Conservation (phyloP, 352 stramenopile genomes). For the Pseudoperonospora humuli region DNA sequence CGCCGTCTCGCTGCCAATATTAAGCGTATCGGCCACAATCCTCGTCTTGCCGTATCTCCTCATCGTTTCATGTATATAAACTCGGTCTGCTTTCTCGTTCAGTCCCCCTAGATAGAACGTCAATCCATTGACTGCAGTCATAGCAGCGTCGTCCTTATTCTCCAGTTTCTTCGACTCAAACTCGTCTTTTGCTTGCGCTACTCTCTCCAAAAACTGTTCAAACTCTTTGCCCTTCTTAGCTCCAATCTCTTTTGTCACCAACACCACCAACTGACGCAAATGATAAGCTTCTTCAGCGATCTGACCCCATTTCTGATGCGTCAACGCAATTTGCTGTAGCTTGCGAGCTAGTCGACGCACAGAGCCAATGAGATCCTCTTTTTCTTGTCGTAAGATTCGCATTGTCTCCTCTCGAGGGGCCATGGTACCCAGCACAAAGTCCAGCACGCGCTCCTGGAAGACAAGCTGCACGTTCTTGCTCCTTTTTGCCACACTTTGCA, state of each 20-base stretch:
- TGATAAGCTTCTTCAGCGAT: conserved; percentile 42
- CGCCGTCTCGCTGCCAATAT: conserved; percentile 67
- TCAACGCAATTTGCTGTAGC: conserved; percentile 15
- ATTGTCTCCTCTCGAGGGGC: neutral
- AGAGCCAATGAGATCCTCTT: conserved; percentile 1
- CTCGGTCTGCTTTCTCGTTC: conserved; percentile 84
- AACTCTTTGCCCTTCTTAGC: conserved; percentile 67
- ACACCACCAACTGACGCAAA: conserved; percentile 35
- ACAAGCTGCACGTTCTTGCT: conserved; percentile 21
- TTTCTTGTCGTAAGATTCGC: neutral
- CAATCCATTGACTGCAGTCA: conserved; percentile 26
- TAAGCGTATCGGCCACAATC: conserved; percentile 84
- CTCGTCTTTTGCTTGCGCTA: conserved; percentile 28
- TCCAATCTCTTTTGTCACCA: conserved; percentile 50
- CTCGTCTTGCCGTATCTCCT: conserved; percentile 64
- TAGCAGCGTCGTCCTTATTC: neutral
- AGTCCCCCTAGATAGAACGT: conserved; percentile 71
- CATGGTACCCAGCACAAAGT: conserved; percentile 17
- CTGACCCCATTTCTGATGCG: conserved; percentile 16
- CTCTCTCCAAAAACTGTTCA: conserved; percentile 54
- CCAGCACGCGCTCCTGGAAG: conserved; percentile 36
- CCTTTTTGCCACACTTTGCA: conserved; percentile 32
- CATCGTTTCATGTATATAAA: conserved; percentile 88
- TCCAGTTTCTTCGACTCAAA: conserved; percentile 20
- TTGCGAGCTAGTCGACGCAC: conserved; percentile 21